Conservation (phyloP, 192 early-diverging fungal genomes). For the Backusella macrospora region DNA sequence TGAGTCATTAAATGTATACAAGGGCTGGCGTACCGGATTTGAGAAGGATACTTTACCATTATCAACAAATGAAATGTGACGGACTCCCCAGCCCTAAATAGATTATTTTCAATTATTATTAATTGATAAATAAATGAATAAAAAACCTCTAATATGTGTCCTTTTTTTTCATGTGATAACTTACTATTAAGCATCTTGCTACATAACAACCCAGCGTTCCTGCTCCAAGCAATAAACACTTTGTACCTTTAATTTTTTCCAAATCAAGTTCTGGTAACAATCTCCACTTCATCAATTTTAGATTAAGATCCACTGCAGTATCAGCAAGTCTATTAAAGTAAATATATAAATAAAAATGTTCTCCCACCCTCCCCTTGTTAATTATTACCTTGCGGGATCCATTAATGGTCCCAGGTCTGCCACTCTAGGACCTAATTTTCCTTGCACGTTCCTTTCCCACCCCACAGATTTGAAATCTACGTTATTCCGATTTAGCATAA, state of each 20-base stretch:
- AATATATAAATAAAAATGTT: conserved; percentile 1
- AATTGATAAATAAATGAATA: neutral
- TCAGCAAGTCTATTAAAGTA: conserved; percentile 72
- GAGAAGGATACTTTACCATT: conserved; percentile 91
- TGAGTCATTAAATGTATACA: conserved; percentile 90
- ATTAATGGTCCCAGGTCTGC: conserved; percentile 86
- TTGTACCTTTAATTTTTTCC: conserved; percentile 73
- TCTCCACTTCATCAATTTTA: conserved; percentile 98
- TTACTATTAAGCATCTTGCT: conserved; percentile 75
- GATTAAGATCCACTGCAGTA: conserved; percentile 90
- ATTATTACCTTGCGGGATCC: conserved; percentile 61
- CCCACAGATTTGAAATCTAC: conserved; percentile 68
- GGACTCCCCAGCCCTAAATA: conserved; percentile 87
- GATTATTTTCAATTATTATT: no score
- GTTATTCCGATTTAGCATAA: neutral
- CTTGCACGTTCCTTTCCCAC: conserved; percentile 87
- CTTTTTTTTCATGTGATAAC: neutral
- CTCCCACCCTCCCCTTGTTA: neutral
- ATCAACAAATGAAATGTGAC: conserved; percentile 94
- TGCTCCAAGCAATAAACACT: conserved; percentile 88
- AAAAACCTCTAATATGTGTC: neutral
- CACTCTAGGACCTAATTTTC: conserved; percentile 79
- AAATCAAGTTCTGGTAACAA: conserved; percentile 83
- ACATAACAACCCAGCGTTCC: conserved; percentile 97
- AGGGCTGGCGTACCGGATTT: conserved; percentile 94